Base-by-base conservation (phyloP, 768 basidiomycete species). In the Mrakia hoshinonis region DNA sequence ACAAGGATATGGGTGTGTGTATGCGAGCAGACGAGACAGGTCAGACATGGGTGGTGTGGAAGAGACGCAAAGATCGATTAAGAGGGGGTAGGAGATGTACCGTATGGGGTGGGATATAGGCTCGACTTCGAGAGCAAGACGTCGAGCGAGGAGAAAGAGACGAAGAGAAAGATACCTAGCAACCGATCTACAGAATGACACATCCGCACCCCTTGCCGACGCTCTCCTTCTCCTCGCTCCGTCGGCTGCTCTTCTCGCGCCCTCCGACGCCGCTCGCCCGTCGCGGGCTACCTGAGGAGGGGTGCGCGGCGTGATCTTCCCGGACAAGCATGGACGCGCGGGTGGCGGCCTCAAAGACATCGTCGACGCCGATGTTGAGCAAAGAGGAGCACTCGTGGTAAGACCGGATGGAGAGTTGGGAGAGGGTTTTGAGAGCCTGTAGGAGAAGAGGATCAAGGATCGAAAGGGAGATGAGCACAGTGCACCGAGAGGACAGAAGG, bases 331-430 rank as follows among this genome's bases (percentile, higher is more conserved):
- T 96, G 78, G 92, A 93, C 55, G 92, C 93, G 54, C 96, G 84
- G 13, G 96, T 98, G 39, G 96, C 96, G 0, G 91, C 89, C 82
- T 99, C 96, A 75, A 98, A 99, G 55, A 97, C 91, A 75, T 96
- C 91, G 79, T 98, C 96, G 18, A 95, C 92, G 67, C 92, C 92
- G 0, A 76, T 70, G 73, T 79, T 80, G 38, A 72, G 71, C 63
- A 94, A 83, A 36, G 92, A 89, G 12, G 90, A 91, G 76, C 93
- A 96, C 79, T 97, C 95, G 79, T 92, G 66, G 49, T 73, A 73
- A 20, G 72, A 67, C 9, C 72, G 46, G 29, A 69, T 67, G 22
- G 63, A 65, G 65, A 72, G 70, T 13, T 24, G 20, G 36, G 66
- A 49, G 24, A 51, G 63, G 29, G 64, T 72, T 31, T 64, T 46